Conservation (phyloP, 176 grass and related monocot genomes). For the Thalia dealbata region DNA sequence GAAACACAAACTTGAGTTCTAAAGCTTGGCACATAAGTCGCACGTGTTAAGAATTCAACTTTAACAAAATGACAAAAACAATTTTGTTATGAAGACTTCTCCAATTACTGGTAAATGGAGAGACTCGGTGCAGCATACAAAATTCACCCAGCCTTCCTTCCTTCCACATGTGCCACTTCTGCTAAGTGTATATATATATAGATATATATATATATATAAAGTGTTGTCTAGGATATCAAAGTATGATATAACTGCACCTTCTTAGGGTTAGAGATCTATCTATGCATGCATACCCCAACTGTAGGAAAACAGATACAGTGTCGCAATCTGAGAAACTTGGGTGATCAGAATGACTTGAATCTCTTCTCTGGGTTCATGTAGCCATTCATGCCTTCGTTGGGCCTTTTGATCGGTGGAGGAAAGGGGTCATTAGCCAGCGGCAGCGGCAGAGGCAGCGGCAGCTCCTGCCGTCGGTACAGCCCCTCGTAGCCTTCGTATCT, state of each 20-base stretch:
- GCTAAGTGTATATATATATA: background rate
- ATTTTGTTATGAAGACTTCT: too few relatives aligned
- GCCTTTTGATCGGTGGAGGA: constrained; percentile 26
- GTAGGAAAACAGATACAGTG: background rate
- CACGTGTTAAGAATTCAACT: too few relatives aligned
- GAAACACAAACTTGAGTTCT: too few relatives aligned
- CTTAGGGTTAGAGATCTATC: constrained; percentile 5
- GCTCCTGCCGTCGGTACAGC: background rate
- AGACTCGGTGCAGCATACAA: background rate
- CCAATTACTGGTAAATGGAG: too few relatives aligned
- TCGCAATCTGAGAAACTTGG: background rate
- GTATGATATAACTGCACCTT: background rate
- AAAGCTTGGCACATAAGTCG: too few relatives aligned
- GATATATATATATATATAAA: too few relatives aligned
- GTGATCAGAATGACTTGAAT: constrained; percentile 14
- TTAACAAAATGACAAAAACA: too few relatives aligned
- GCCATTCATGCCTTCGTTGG: constrained; percentile 13
- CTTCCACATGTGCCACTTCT: background rate
- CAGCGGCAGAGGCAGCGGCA: background rate
- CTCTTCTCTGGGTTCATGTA: constrained; percentile 20
- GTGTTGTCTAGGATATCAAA: background rate
- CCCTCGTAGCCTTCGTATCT: constrained; percentile 33
- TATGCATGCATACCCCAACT: background rate
- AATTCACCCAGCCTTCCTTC: background rate
- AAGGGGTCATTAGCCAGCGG: background rate